phyloP scores from a whole-genome alignment of 805 yeast genomes.

The Wickerhamiella lipophila region DNA sequence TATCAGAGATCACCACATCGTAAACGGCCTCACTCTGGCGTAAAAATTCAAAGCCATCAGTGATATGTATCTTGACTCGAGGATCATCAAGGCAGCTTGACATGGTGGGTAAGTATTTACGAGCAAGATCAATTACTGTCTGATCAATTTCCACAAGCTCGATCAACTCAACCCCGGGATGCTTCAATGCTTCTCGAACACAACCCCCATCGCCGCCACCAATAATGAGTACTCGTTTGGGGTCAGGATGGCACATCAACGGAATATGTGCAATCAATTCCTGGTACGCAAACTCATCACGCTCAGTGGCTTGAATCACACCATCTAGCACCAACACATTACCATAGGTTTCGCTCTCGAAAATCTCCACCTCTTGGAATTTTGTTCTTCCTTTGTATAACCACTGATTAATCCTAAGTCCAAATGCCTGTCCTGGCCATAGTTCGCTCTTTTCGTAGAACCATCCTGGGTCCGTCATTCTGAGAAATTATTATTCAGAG shows the following conservation, averaged over 20 bases:
- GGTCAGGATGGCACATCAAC: conserved; percentile 59
- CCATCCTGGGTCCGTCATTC: conserved; percentile 41
- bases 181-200: conserved; percentile 74
- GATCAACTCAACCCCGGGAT: conserved; percentile 44
- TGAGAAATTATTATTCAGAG: not conserved
- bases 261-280: conserved; percentile 84
- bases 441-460: conserved; percentile 60
- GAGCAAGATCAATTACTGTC: conserved; percentile 59
- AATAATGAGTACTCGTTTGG: conserved; percentile 66
- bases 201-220: conserved; percentile 99
- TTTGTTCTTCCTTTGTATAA: conserved; percentile 54
- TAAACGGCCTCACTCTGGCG: conserved; percentile 38
- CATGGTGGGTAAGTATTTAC: conserved; percentile 67
- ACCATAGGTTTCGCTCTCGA: conserved; percentile 63
- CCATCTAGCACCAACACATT: conserved; percentile 85
- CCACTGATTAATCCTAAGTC: conserved; percentile 48
- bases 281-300: conserved; percentile 89
- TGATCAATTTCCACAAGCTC: conserved; percentile 84
- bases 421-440: conserved; percentile 83
- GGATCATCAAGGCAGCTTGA: conserved; percentile 41
- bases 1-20: conserved; percentile 82
- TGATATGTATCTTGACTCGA: conserved; percentile 51
- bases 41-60: conserved; percentile 75
- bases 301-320: conserved; percentile 78
- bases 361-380: conserved; percentile 71